Percentiles rank a stretch among this genome's conserved stretches.
Evolutionary conservation across 2,329 filamentous ascomycete species (phyloP).

Genomic region (Talaromyces sp.): DNA sequence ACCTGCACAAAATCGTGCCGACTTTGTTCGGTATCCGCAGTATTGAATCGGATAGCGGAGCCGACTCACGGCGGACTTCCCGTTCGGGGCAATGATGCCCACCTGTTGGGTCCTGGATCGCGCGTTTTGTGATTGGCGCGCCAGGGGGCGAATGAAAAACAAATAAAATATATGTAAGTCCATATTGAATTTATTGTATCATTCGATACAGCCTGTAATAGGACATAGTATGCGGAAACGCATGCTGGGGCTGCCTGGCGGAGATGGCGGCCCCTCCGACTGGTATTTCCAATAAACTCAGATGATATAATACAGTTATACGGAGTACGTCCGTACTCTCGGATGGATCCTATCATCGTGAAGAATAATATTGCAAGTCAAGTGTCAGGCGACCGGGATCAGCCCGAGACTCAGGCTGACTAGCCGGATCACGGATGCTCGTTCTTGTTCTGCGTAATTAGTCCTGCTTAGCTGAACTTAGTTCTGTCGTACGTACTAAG

Average conservation of each 20-base stretch:
- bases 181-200: background rate
- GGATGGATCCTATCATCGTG: too few species aligned
- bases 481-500: too few species aligned
- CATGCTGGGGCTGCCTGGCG: background rate
- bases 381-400: background rate
- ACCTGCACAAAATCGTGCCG: too few species aligned
- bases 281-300: background rate
- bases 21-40: too few species aligned
- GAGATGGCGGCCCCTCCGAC: background rate
- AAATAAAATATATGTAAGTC: too few species aligned
- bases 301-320: too few species aligned
- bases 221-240: background rate
- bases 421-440: too few species aligned
- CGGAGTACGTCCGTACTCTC: too few species aligned
- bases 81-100: background rate
- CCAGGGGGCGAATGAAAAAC: background rate
- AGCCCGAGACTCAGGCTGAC: background rate
- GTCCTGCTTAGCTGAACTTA: too few species aligned
- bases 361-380: too few species aligned
- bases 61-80: background rate
- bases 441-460: too few species aligned
- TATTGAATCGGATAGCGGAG: background rate
- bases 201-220: too few species aligned
- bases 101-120: background rate
- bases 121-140: background rate